Conservation (phyloP, 352 stramenopile genomes). For the Pythium dissotocum region DNA sequence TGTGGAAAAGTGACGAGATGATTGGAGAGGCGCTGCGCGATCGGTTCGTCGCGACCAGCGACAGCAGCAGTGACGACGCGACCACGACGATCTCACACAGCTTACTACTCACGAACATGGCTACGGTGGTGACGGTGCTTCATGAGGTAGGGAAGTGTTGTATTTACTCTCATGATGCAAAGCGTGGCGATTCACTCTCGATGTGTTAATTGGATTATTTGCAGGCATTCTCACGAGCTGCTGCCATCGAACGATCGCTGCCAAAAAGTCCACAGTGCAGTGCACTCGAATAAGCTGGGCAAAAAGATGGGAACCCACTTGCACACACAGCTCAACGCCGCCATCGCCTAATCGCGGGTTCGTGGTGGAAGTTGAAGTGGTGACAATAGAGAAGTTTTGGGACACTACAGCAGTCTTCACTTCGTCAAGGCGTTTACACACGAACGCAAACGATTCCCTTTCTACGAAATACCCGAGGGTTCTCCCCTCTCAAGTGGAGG, state of each 20-base stretch:
- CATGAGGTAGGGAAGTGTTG: slow-evolving; percentile 35
- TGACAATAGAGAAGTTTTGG: no score
- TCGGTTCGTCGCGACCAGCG: slow-evolving; percentile 30
- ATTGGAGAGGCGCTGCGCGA: slow-evolving; percentile 51
- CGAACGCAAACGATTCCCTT: no score
- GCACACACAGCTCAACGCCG: no score
- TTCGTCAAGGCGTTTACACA: no score
- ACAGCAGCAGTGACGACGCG: not conserved
- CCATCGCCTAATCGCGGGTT: no score
- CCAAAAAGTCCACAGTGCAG: not conserved
- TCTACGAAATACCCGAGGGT: no score
- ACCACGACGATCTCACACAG: slow-evolving; percentile 36
- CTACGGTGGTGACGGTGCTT: slow-evolving; percentile 50
- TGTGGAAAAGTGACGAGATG: slow-evolving; percentile 64
- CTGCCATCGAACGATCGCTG: slow-evolving; percentile 25
- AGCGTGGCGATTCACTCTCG: no score
- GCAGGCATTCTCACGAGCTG: slow-evolving; percentile 35
- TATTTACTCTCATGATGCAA: not conserved
- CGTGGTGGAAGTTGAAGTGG: no score
- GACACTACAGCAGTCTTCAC: no score
- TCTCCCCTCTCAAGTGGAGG: no score
- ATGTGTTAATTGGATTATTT: slow-evolving; percentile 7
- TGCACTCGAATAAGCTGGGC: no score
- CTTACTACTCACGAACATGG: slow-evolving; percentile 41
- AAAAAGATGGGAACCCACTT: no score